A percentile compares a stretch with the other conserved stretches of the same genome.
Conservation (phyloP, 2,329 filamentous ascomycete genomes). For the Gaeumannomyces tritici region DNA sequence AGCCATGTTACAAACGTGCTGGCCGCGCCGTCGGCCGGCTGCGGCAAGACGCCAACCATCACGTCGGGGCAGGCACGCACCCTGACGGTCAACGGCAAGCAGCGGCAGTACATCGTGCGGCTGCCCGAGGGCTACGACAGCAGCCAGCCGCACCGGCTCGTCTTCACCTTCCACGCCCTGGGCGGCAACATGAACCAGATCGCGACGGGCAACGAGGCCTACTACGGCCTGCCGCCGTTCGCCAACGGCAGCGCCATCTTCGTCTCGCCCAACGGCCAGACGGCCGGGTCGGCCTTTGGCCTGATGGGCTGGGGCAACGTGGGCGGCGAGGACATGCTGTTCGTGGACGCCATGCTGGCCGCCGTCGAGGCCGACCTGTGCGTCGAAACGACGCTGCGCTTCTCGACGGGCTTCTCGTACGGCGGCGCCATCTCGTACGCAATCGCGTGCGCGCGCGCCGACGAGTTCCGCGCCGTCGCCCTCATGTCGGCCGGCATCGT, state of each 20-base stretch:
- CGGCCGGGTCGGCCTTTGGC: conserved; percentile 16
- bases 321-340: conserved; percentile 29
- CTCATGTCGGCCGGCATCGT: background rate
- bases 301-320: conserved; percentile 28
- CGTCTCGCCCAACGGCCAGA: conserved; percentile 30
- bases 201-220: conserved; percentile 15
- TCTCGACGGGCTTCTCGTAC: conserved; percentile 33
- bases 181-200: conserved; percentile 27
- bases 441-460: conserved; percentile 28
- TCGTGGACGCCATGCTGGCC: conserved; percentile 27
- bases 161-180: conserved; percentile 31
- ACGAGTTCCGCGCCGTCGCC: conserved; percentile 25
- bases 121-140: conserved; percentile 2
- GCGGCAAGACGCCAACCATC: background rate
- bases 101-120: conserved; percentile 2
- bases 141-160: conserved; percentile 13
- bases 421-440: conserved; percentile 31
- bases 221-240: conserved; percentile 27
- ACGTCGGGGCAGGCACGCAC: conserved; percentile 9
- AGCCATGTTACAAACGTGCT: background rate
- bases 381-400: conserved; percentile 28
- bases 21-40: background rate
- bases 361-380: conserved; percentile 28
- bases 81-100: background rate
- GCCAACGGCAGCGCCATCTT: conserved; percentile 27